Conservation (phyloP, 2,329 filamentous ascomycete species). For the Blumeriella jaapii region DNA sequence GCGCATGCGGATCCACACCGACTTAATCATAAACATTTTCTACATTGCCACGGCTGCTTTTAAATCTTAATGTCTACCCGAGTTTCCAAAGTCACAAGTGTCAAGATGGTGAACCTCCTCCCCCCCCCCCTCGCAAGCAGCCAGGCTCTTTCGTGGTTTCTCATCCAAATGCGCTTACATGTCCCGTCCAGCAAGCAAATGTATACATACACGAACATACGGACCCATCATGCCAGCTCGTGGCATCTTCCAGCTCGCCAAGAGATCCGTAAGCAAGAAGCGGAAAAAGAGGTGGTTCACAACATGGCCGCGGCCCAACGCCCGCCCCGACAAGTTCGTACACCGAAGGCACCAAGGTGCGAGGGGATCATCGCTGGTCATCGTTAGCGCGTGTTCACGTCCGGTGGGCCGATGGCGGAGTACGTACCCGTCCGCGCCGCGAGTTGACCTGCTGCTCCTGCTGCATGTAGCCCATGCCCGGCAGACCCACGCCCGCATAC, state of each 20-base stretch:
- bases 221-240: neutral
- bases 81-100: too few relatives aligned
- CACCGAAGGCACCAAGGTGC: neutral
- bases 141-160: too few relatives aligned
- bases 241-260: neutral
- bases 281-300: constrained; percentile 1
- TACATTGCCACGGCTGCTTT: too few relatives aligned
- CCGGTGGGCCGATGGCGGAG: neutral
- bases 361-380: neutral
- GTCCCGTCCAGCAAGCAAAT: constrained; percentile 1
- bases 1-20: too few relatives aligned
- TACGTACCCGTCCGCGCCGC: constrained; percentile 45
- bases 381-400: neutral
- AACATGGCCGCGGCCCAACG: neutral
- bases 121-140: too few relatives aligned
- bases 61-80: too few relatives aligned
- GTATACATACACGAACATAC: constrained; percentile 10
- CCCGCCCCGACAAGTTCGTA: neutral
- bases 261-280: too few relatives aligned
- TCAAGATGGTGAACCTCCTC: too few relatives aligned
- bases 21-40: too few relatives aligned
- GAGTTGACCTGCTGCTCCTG: constrained; percentile 46
- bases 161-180: neutral
- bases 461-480: constrained; percentile 39
- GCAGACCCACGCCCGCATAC: constrained; percentile 37